Evolutionary conservation across 2,329 filamentous ascomycete species (phyloP), one percentile per base, ranked within the genome.

Genomic region (Aspergillus clavatus): DNA sequence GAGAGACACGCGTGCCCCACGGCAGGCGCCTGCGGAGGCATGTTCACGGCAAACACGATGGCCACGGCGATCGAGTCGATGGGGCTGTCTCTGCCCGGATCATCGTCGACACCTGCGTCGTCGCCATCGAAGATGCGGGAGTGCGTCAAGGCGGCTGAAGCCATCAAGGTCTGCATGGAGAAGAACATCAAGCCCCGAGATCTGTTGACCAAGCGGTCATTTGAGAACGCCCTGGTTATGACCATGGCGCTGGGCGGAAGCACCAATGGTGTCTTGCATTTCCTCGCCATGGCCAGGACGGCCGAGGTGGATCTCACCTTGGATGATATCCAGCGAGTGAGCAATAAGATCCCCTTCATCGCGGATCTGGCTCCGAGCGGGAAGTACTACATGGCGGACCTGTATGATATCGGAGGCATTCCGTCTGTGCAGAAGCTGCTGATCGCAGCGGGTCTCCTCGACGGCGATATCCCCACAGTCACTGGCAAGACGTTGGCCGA

Each of bases 11-110:
- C 89, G 2, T 95, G 89, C 64, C 86, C 86, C 1, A 81, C 82
- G 7, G 80, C 82, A 1, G 89, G 89, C 23, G 89, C 87, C 1
- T 95, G 89, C 53, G 88, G 88, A 38, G 89, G 90, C 14, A 95
- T 95, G 89, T 95, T 89, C 72, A 95, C 89, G 1, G 89, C 89
- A 53, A 95, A 95, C 70, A 95, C 89, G 19, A 91, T 95, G 87
- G 87, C 88, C 3, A 91, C 87, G 0, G 87, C 87, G 11, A 89
- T 95, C 53, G 89, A 95, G 72, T 87, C 87, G 33, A 89, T 95
- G 78, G 89, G 89, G 22, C 75, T 95, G 23, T 83, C 83, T 0
- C 75, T 95, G 6, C 88, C 89, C 0, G 89, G 89, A 1, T 93
- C 87, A 0, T 90, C 87, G 0, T 90, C 86, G 1, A 93, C 83